Conservation (phyloP, 148 eudicot genomes). For the Rhododendron henanense region DNA sequence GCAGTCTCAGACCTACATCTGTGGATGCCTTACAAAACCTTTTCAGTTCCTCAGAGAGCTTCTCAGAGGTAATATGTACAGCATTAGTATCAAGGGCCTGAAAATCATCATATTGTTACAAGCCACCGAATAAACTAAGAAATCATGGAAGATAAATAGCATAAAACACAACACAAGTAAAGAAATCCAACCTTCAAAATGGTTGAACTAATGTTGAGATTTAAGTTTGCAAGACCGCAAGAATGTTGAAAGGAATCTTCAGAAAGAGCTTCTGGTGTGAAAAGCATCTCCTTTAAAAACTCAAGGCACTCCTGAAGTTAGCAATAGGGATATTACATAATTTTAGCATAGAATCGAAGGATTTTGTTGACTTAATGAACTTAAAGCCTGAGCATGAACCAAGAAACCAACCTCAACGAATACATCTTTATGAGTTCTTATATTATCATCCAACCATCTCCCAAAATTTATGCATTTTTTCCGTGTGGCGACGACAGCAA, state of each 20-base stretch:
- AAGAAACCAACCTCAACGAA: no score
- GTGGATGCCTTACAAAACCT: no score
- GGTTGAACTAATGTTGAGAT: background rate
- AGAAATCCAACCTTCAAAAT: constrained; percentile 10
- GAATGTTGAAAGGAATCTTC: background rate
- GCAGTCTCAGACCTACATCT: no score
- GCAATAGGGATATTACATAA: no score
- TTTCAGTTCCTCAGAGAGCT: background rate
- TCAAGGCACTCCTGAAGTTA: background rate
- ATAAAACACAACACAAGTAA: background rate
- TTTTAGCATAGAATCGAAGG: no score
- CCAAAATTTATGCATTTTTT: no score
- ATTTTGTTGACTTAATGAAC: no score
- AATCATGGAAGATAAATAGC: background rate
- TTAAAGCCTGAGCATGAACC: no score
- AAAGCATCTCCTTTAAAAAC: constrained; percentile 2
- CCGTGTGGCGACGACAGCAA: no score
- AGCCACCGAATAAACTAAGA: background rate
- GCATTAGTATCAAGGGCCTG: constrained; percentile 13
- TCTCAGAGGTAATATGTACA: background rate
- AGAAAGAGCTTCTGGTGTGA: background rate
- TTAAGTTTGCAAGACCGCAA: background rate
- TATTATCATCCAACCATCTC: no score
- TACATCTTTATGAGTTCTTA: no score
- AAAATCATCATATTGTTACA: background rate